Evolutionary conservation across 495 filamentous ascomycete genomes (phyloP), one percentile per base, ranked within the genome.

Genomic region (Parathielavia appendiculata): DNA sequence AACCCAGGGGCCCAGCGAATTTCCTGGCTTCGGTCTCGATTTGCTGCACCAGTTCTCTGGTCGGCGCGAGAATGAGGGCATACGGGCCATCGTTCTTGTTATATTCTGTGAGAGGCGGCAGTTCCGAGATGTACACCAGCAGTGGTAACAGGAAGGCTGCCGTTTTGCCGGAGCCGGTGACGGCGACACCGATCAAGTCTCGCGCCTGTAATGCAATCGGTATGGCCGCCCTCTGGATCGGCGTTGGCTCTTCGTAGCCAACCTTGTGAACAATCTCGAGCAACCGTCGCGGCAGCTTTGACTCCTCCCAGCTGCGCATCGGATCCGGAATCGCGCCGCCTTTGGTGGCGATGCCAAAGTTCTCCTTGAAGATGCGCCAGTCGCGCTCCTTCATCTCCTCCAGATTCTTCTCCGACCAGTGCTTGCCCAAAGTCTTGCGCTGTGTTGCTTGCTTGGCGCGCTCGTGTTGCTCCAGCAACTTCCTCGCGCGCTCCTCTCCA

Each of bases 331-430:
- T 92, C 14, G 82, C 81, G 36, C 93, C 93, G 32, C 83, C 81
- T 71, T 96, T 96, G 17, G 91, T 97, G 39, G 82, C 78, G 72
- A 99, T 99, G 65, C 96, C 95, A 77, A 96, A 97, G 68, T 99
- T 93, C 74, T 97, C 95, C 76, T 97, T 97, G 81, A 99, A 96
- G 63, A 99, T 97, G 68, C 93, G 88, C 95, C 95, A 99, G 70
- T 99, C 93, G 66, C 93, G 80, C 76, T 97, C 92, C 62, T 91
- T 89, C 93, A 99, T 99, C 64, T 93, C 87, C 16, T 93, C 89
- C 64, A 99, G 72, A 58, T 79, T 86, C 83, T 99, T 99, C 73
- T 97, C 91, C 47, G 89, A 95, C 95, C 95, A 99, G 72, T 99
- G 95, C 75, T 93, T 93, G 8, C 86, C 83, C 47, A 87, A 79